phyloP scores from a whole-genome alignment of 352 stramenopile genomes.

The Pythium monospermum region DNA sequence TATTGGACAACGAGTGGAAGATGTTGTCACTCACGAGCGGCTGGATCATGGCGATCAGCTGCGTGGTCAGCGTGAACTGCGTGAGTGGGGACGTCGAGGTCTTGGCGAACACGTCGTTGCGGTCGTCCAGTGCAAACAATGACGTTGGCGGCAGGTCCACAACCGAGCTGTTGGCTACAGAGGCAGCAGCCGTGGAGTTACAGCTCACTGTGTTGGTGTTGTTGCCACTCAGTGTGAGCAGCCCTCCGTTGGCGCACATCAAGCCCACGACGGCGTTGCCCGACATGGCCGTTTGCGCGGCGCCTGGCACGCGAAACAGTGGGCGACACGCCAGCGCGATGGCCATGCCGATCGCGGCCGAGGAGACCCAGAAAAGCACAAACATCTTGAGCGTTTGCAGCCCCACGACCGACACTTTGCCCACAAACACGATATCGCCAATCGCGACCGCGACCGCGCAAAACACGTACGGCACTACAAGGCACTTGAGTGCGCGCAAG shows the following conservation, averaged over 20 bases:
- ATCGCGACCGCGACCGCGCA: constrained; percentile 72
- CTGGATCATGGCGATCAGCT: constrained; percentile 56
- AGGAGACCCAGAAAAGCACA: constrained; percentile 43
- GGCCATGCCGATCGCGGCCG: constrained; percentile 41
- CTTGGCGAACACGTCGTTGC: constrained; percentile 38
- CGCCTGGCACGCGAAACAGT: constrained; percentile 36
- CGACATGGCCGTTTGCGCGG: neutral
- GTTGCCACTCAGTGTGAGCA: constrained; percentile 22
- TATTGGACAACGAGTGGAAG: constrained; percentile 36
- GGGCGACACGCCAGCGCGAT: constrained; percentile 54
- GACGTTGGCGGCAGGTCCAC: constrained; percentile 6
- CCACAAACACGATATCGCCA: constrained; percentile 68
- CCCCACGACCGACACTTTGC: constrained; percentile 65
- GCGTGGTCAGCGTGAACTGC: constrained; percentile 46
- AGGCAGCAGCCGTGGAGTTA: neutral
- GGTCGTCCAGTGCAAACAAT: constrained; percentile 40
- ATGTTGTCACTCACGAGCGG: constrained; percentile 67
- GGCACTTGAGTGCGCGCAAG: constrained; percentile 61
- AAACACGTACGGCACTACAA: constrained; percentile 82
- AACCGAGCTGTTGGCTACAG: too few relatives aligned
- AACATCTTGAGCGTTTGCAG: constrained; percentile 66
- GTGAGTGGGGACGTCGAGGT: constrained; percentile 33
- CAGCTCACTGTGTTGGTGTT: constrained; percentile 8
- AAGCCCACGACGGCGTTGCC: constrained; percentile 35
- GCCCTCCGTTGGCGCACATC: constrained; percentile 38